Base-by-base conservation (phyloP, 345 rosid genomes). In the Euphorbia pulcherrima region DNA sequence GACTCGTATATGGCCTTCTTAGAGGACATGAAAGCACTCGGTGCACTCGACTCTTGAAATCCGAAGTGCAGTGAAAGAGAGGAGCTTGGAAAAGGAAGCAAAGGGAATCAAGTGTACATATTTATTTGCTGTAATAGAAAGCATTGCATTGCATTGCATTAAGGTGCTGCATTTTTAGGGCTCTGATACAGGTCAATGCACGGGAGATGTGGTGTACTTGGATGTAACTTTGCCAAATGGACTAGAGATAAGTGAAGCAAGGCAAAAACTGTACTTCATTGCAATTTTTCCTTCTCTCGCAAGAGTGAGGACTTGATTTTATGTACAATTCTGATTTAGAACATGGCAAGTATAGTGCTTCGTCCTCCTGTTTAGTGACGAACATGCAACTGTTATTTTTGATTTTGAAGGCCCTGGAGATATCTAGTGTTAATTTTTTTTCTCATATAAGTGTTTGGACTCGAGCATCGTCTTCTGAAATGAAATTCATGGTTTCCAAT, bases 11-110 rank as follows among this genome's bases (percentile, higher is more conserved):
- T 53, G 28, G 93, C 97, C 60, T 94, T 91, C 81, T 73, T 94
- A 68, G 99, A 91, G 68, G 99, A 94, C 83, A 94, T 94, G 99
- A 91, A 94, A 81, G 97, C 97, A 28, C 96, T 94, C 6, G 99
- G 99, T 40, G 99, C 97, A 0, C 95, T 94, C 65, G 99, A 94
- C 72, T 68, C 88, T 64, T 94, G 80, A 85, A 60, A 10, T n/a
- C 13, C 51, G 60, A 4, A 8, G 39, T 39, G 16, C 55, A 16
- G 62, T 51, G 16, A 16, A n/a, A n/a, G n/a, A 50, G 47, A 11
- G 29, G 20, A 20, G 52, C 18, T 6, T 27, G 20, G 41, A 14
- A 21, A 50, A 29, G 20, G 29, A 8, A 37, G 18, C 44, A 29
- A 46, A 44, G 6, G 70, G 48, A 62, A 27, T 33, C 14, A 46